Base-by-base conservation (phyloP, 352 stramenopile species). In the Hyaloperonospora arabidopsidis region DNA sequence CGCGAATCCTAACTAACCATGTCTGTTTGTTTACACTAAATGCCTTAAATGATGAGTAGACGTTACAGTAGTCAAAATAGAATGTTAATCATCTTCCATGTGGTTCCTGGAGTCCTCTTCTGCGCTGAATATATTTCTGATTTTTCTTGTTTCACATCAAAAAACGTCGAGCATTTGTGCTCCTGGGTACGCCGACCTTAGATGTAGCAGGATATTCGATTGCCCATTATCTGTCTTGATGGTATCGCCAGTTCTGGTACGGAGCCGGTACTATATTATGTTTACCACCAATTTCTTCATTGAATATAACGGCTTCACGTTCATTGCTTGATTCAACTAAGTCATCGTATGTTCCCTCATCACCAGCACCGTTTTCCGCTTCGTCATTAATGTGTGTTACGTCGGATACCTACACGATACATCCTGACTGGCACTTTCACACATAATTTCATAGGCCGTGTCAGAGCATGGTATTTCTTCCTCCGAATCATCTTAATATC, bases 11-110 rank as follows among this genome's bases (percentile, higher is more conserved):
- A 38, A 7, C 32, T 7, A 13, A 28, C 11, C 36, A n/a, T n/a
- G n/a, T 15, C 17, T 25, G 23, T 8, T 10, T 2, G 13, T 48
- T 39, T n/a, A 36, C 17, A 38, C 52, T n/a, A 2, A 45, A 2
- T 49, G 54, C 47, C 17, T 40, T 40, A 29, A 47, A 59, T 23
- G 52, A 12, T 8, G 49, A 55, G 12, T 44, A 40, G 8, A 55
- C 23, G 1, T 21, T 18, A 13, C 36, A 57, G 10, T 49, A 28
- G 7, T 45, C 50, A 6, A 45, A 45, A 13, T 7, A n/a, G n/a
- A n/a, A n/a, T n/a, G n/a, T n/a, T n/a, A n/a, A n/a, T n/a, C n/a
- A n/a, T n/a, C n/a, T n/a, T n/a, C n/a, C n/a, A n/a, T n/a, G n/a
- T n/a, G n/a, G n/a, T n/a, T n/a, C n/a, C n/a, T n/a, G n/a, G n/a